Evolutionary conservation across 805 yeast genomes (phyloP), one percentile per base, ranked within the genome.

Genomic region (Clavispora fructus): DNA sequence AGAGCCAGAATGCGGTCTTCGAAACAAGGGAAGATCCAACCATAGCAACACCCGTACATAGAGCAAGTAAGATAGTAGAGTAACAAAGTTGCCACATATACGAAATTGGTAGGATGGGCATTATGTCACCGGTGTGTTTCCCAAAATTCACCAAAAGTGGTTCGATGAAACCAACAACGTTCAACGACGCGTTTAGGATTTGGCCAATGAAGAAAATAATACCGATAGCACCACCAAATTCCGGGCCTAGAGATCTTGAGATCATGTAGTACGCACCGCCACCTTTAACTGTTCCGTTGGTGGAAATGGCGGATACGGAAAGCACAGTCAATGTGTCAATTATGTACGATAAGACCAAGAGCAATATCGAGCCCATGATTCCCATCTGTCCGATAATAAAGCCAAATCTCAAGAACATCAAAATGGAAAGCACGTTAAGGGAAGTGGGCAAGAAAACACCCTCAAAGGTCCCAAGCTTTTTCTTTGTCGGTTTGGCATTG

Each of bases 221-320:
- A 1, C 99, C 99, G 52, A 94, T 92, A 4, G 97, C 86, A 4
- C 99, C 99, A 26, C 99, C 99, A 66, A 94, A 94, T 62, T 94
- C 99, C 4, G 97, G 97, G 0, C 99, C 99, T 50, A 94, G 69
- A 30, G 96, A 85, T 54, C 99, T 75, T 30, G 96, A 86, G 49
- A 94, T 89, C 97, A 94, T 94, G 59, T 90, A 94, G 62, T 94
- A 94, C 0, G 98, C 97, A 41, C 99, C 99, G 13, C 99, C 99
- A 12, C 98, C 98, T 55, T 90, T 79, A 2, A 94, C 98, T 0
- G 95, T 89, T 19, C 99, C 99, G 61, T 94, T 94, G 1, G 99
- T 94, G 2, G 97, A 89, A 50, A 94, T 94, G 1, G 99, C 99
- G 45, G 96, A 87, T 48, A 94, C 83, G 17, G 96, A 87, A 54